Evolutionary conservation across 441 rosid species (phyloP).

Genomic region (Codiaeum variegatum): DNA sequence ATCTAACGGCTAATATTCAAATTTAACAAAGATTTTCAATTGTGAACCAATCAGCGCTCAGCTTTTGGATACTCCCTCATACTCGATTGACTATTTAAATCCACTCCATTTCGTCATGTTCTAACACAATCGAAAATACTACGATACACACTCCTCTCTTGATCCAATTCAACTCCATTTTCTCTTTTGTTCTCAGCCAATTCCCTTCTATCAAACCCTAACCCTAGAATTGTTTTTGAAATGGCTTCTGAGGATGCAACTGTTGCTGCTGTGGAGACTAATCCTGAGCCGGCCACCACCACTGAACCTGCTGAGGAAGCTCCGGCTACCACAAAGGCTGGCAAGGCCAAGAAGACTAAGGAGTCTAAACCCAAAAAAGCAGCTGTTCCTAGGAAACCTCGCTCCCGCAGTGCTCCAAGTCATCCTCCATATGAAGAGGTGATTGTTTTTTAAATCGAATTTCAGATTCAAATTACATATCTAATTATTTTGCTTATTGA

Average conservation of each 20-base stretch:
- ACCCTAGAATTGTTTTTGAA: neutral
- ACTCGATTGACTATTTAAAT: conserved; percentile 57
- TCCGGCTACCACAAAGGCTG: conserved; percentile 35
- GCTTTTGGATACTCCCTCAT: conserved; percentile 33
- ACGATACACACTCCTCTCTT: neutral
- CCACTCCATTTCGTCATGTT: conserved; percentile 26
- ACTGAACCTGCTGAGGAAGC: conserved; percentile 28
- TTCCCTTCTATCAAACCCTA: neutral
- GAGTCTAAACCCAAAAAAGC: conserved; percentile 58
- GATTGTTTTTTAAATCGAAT: neutral
- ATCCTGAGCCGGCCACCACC: conserved; percentile 23
- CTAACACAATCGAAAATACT: conserved; percentile 7
- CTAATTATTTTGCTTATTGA: neutral
- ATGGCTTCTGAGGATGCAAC: conserved; percentile 44
- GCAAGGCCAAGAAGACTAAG: conserved; percentile 45
- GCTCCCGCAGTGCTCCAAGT: conserved; percentile 30
- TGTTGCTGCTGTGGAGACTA: conserved; percentile 24
- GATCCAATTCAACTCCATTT: conserved; percentile 13
- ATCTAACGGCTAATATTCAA: conserved; percentile 71
- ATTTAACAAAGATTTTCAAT: conserved; percentile 22
- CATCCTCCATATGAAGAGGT: conserved; percentile 91
- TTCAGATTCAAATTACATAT: neutral
- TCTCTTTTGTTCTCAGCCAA: neutral
- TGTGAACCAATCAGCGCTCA: conserved; percentile 51
- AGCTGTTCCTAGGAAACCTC: conserved; percentile 41